Evolutionary conservation across 371 early-diverging fungal genomes (phyloP).

Genomic region (Conidiobolus incongruus): DNA sequence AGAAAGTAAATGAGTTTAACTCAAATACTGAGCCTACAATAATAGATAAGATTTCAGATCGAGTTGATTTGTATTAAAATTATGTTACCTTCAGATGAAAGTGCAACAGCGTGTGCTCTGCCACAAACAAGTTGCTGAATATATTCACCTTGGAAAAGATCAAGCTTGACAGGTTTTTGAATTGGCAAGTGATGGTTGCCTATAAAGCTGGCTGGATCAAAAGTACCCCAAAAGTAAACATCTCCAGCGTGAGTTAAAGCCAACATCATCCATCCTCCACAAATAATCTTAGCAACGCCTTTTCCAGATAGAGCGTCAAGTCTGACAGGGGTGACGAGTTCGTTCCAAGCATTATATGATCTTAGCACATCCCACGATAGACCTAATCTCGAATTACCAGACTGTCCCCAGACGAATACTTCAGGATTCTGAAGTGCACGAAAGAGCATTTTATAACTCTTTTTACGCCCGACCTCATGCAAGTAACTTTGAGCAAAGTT

Average conservation of each 20-base stretch:
- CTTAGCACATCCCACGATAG: neutral
- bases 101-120: constrained; percentile 1
- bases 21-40: too few species aligned
- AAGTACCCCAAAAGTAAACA: constrained; percentile 3
- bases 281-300: constrained; percentile 1
- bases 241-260: constrained; percentile 1
- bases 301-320: neutral
- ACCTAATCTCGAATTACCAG: neutral
- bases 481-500: too few species aligned
- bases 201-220: neutral
- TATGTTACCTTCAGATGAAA: neutral
- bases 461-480: too few species aligned
- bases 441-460: neutral
- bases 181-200: too few species aligned
- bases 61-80: too few species aligned
- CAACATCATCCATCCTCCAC: constrained; percentile 5
- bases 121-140: constrained; percentile 1
- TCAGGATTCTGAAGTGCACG: constrained; percentile 1
- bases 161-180: neutral
- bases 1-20: too few species aligned
- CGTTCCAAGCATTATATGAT: neutral
- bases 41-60: too few species aligned
- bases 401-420: constrained; percentile 4
- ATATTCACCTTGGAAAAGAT: neutral
- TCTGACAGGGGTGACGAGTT: neutral